Percentiles rank a stretch among this genome's conserved stretches.
These are phyloP conservation scores for Lachancea nothofagi DNA, from an alignment of 805 yeast genomes.

Conservation along the genomic window DNA sequence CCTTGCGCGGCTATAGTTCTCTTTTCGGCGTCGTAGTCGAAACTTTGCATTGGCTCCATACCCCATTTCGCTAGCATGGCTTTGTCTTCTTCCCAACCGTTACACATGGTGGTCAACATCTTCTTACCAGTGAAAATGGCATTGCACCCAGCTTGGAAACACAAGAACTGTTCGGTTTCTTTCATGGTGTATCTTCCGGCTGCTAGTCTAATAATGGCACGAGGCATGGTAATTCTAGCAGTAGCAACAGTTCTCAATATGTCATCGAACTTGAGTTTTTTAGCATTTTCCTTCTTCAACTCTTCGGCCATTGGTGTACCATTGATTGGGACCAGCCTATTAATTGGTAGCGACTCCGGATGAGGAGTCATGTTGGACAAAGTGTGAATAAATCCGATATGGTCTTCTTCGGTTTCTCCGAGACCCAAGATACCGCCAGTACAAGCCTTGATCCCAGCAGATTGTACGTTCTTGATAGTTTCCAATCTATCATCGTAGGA, in stretches of 20 bases:
- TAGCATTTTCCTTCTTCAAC: conserved; percentile 35
- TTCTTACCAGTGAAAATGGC: conserved; percentile 77
- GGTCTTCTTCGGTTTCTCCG: conserved; percentile 71
- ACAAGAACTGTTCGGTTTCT: conserved; percentile 66
- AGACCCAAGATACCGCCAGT: conserved; percentile 78
- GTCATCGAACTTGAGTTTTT: conserved; percentile 51
- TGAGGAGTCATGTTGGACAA: conserved; percentile 63
- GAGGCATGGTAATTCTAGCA: conserved; percentile 71
- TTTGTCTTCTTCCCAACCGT: conserved; percentile 79
- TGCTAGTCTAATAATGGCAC: conserved; percentile 63
- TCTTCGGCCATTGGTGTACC: conserved; percentile 73
- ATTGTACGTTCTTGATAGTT: conserved; percentile 59
- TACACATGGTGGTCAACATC: conserved; percentile 78
- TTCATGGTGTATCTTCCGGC: conserved; percentile 82
- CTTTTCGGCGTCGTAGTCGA: conserved; percentile 20
- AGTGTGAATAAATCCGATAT: conserved; percentile 60
- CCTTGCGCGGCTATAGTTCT: conserved; percentile 2
- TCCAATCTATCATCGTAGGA: conserved; percentile 63
- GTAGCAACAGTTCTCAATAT: conserved; percentile 68
- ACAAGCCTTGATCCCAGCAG: conserved; percentile 62
- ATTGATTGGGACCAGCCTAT: conserved; percentile 67
- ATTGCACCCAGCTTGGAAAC: conserved; percentile 74
- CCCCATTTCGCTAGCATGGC: conserved; percentile 70
- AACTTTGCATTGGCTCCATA: conserved; percentile 48
- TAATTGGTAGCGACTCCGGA: conserved; percentile 80